These are phyloP conservation scores for Candida gorgasii DNA, from an alignment of 805 yeast species.

Conservation along the genomic window DNA sequence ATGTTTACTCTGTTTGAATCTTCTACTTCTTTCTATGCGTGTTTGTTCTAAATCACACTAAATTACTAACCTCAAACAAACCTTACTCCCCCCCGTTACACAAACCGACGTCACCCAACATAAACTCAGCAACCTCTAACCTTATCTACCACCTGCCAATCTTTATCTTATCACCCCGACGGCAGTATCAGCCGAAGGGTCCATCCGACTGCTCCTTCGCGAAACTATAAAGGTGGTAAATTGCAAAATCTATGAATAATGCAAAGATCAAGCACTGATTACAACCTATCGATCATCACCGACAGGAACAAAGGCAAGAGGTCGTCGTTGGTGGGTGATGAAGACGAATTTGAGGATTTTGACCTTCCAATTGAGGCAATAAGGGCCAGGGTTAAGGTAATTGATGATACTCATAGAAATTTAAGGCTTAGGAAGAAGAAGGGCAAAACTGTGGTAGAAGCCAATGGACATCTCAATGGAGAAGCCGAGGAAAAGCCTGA, in stretches of 20 bases:
- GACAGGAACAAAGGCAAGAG: constrained; percentile 21
- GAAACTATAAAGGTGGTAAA: not conserved
- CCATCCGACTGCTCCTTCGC: not conserved
- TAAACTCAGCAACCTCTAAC: not conserved
- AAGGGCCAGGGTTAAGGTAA: constrained; percentile 11
- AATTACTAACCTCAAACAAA: too few species aligned
- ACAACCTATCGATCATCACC: constrained; percentile 18
- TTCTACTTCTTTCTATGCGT: too few species aligned
- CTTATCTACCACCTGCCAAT: too few species aligned
- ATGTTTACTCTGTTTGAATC: too few species aligned
- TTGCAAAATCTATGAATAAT: constrained; percentile 8
- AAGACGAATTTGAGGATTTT: not conserved
- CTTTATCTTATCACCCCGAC: too few species aligned
- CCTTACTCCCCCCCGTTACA: too few species aligned
- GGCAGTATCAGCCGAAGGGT: too few species aligned
- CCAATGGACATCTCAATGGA: too few species aligned
- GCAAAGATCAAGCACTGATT: constrained; percentile 16
- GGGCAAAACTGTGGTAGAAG: too few species aligned
- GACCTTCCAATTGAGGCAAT: constrained; percentile 3
- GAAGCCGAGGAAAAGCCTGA: not conserved
- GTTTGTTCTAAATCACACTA: too few species aligned
- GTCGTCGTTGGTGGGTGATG: constrained; percentile 14
- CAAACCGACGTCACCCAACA: too few species aligned
- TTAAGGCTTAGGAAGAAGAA: constrained; percentile 9
- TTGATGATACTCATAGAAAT: constrained; percentile 11